Percentiles rank a stretch among this genome's conserved stretches.
phyloP scores from a whole-genome alignment of 2,329 filamentous ascomycete species.

The Fusarium protoensiforme region DNA sequence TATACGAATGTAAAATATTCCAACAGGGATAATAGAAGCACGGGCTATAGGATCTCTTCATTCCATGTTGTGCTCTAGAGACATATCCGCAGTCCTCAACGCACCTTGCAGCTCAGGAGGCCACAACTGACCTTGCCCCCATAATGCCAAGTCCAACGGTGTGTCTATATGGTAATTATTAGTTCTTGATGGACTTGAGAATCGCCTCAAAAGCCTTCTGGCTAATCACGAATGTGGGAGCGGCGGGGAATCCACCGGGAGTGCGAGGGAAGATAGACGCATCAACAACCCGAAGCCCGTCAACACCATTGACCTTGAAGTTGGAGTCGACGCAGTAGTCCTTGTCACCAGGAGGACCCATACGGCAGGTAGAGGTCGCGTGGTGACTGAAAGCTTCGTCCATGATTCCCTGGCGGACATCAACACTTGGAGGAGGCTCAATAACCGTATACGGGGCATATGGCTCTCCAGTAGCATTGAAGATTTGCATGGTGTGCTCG shows the following conservation, averaged over 20 bases:
- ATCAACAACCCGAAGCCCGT: constrained; percentile 68
- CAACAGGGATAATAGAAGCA: not conserved
- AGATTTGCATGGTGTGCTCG: constrained; percentile 23
- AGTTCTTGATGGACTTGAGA: not conserved
- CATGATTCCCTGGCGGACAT: constrained; percentile 58
- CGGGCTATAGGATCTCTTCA: not conserved
- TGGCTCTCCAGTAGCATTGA: constrained; percentile 45
- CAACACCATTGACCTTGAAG: constrained; percentile 65
- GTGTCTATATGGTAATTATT: not conserved
- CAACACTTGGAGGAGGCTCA: constrained; percentile 53
- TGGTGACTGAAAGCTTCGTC: constrained; percentile 68
- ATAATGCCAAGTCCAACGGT: not conserved
- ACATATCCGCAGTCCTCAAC: not conserved
- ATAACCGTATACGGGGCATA: constrained; percentile 23
- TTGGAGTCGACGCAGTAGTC: constrained; percentile 65
- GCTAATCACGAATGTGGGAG: constrained; percentile 27
- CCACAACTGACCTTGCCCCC: not conserved
- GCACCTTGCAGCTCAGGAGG: not conserved
- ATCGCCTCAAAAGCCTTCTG: constrained; percentile 22
- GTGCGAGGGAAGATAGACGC: constrained; percentile 62
- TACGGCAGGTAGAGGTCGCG: constrained; percentile 64
- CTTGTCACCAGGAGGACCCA: constrained; percentile 63
- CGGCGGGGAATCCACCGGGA: constrained; percentile 24
- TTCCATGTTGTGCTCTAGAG: not conserved
- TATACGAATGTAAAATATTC: not conserved